A percentile compares a stretch with the other conserved stretches of the same genome.
These are phyloP conservation scores for Forsythia suspensa DNA, from an alignment of 257 asterid species.

Conservation along the genomic window DNA sequence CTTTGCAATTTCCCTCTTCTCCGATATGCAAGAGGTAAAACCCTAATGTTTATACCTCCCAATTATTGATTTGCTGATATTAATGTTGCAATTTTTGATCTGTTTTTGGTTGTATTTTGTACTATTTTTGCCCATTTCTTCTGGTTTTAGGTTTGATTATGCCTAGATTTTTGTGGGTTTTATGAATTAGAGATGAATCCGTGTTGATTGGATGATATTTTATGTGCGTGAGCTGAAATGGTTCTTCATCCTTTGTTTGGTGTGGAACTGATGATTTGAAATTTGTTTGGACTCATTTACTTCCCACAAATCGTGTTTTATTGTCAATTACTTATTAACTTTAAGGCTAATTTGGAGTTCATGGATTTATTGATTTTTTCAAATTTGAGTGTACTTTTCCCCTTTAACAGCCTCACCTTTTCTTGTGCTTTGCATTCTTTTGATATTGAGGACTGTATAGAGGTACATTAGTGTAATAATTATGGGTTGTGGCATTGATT, in stretches of 20 bases:
- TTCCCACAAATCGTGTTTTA: constrained; percentile 13
- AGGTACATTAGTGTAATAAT: no score
- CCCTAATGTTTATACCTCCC: constrained; percentile 18
- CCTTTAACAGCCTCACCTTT: not conserved
- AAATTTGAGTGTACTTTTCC: not conserved
- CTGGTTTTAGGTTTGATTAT: not conserved
- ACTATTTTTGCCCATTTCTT: not conserved
- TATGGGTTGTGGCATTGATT: no score
- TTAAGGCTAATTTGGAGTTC: no score
- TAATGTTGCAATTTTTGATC: not conserved
- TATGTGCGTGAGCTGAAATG: constrained; percentile 23
- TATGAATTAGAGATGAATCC: constrained; percentile 10
- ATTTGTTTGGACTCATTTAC: constrained; percentile 1
- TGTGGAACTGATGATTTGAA: constrained; percentile 5
- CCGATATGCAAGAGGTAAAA: constrained; percentile 43
- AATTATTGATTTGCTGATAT: no score
- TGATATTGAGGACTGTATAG: no score
- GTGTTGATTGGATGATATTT: constrained; percentile 16
- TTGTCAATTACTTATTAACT: not conserved
- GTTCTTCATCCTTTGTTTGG: constrained; percentile 5
- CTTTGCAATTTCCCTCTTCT: not conserved
- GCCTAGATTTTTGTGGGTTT: not conserved
- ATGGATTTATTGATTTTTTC: no score
- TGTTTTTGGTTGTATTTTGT: not conserved
- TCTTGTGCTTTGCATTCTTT: not conserved